Base-by-base conservation (phyloP, 176 grass and related monocot species). In the Phragmites australis region DNA sequence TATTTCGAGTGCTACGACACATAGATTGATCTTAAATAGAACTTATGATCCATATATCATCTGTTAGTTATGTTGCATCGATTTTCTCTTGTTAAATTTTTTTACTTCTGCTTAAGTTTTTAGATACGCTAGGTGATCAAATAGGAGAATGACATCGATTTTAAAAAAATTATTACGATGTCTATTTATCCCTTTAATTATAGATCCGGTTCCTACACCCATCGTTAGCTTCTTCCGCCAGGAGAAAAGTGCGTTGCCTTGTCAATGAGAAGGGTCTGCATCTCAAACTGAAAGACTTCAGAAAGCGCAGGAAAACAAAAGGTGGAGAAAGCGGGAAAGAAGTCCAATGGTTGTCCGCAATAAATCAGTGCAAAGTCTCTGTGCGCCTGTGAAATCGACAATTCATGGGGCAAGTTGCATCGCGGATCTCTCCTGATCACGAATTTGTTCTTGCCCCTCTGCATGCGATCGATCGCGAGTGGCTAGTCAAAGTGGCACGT, bases 351-450 rank as follows among this genome's bases (percentile, higher is more conserved):
- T 85, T 82, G 77, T 77, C 87, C 65, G 78, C 77, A 76, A 39
- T 82, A 65, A 32, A 89, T 42, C 26, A 64, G 62, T 70, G 72
- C 44, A 41, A 62, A 77, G 87, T 89, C 87, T 23, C 68, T 41
- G 50, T 17, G 81, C 51, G 68, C 65, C 72, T 26, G 72, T 82
- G 87, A 82, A 85, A 85, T 85, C 72, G 82, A 89, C 82, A 82
- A 85, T 82, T 56, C 82, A n/a, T 77, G 65, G 19, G 51, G 44
- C 82, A 89, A 89, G 55, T 89, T 85, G 82, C 72, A 77, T 51
- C 69, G 82, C 71, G 64, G 78, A 89, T 89, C 77, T 85, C 71
- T 82, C 77, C 78, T 85, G 72, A 85, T 72, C 82, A 75, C 77
- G 23, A 75, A 26, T 50, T 81, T 64, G 7, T 67, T 45, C 29